phyloP scores from a whole-genome alignment of 2,329 filamentous ascomycete species.

The Graphilbum fragrans region DNA sequence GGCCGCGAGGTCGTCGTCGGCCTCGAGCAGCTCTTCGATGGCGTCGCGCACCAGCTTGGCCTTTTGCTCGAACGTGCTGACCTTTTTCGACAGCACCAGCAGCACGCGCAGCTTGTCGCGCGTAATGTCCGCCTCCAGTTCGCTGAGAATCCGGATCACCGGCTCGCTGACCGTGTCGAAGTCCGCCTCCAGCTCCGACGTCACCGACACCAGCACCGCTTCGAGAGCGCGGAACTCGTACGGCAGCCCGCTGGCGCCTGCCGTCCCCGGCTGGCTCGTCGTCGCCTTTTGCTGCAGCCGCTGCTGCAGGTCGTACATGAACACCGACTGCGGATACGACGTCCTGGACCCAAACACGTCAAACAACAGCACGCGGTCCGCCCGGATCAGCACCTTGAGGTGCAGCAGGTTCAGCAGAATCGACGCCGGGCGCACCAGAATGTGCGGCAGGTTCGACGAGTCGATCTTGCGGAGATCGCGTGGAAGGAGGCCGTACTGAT shows the following conservation, averaged over 20 bases:
- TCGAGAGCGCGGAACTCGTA: constrained; percentile 96
- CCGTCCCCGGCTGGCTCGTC: constrained; percentile 22
- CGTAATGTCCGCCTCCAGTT: constrained; percentile 94
- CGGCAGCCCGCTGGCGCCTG: constrained; percentile 52
- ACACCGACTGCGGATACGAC: constrained; percentile 88
- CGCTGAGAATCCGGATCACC: constrained; percentile 75
- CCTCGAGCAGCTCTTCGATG: constrained; percentile 89
- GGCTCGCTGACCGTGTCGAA: constrained; percentile 90
- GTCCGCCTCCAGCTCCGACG: constrained; percentile 81
- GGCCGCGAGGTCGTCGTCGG: constrained; percentile 82
- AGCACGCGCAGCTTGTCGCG: constrained; percentile 83
- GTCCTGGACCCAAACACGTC: constrained; percentile 92
- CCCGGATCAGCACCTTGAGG: constrained; percentile 87
- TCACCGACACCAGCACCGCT: constrained; percentile 88
- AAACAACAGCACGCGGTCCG: constrained; percentile 83
- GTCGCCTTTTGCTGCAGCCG: constrained; percentile 58
- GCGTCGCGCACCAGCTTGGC: constrained; percentile 87
- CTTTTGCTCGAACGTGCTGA: constrained; percentile 96
- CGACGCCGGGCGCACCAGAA: constrained; percentile 81
- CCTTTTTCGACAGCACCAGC: constrained; percentile 86
- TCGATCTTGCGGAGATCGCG: constrained; percentile 97
- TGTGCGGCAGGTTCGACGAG: constrained; percentile 88
- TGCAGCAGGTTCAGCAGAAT: constrained; percentile 96
- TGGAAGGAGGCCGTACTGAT: constrained; percentile 71
- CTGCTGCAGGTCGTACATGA: constrained; percentile 94